Evolutionary conservation across 352 stramenopile genomes (phyloP), one percentile per base, ranked within the genome.

Genomic region (Globisporangium middletonii): DNA sequence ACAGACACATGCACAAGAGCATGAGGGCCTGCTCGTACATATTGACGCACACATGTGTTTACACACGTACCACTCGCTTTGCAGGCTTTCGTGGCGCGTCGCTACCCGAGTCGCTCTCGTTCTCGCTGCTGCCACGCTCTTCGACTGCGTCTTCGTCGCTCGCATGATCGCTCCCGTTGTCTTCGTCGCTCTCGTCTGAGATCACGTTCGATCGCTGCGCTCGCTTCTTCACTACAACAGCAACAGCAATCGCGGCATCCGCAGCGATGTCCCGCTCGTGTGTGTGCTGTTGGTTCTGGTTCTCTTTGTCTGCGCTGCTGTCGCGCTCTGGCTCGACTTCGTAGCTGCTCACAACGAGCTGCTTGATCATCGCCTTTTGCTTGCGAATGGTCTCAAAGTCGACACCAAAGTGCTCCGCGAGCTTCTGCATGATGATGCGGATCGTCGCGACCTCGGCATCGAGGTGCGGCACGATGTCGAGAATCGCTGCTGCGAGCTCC

Each of bases 401-500:
- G 41, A 89, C 79, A 12, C 60, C 63, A 11, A 93, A 73, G 44
- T 69, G 73, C 26, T 50, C 43, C 18, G 79, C 77, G 33, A 94
- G 57, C 45, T 74, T 74, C 51, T 77, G 55, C 60, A 79, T 69
- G 33, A 94, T 59, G 27, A 67, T 57, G 13, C 70, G 65, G 9
- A 92, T 48, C 18, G 72, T 89, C 48, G 76, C 75, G 19, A 67
- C 71, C 28, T 64, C 47, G 16, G 68, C 67, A 50, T 92, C 69
- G 68, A 94, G 74, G 9, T 56, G 60, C 35, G 84, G 82, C 1
- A 92, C 69, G 18, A 89, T 67, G 51, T 76, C 53, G 41, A 63
- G 55, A 55, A 94, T 65, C 58, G 64, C 79, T 12, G 54, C 50
- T 33, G 41, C 37, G 11, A 84, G 56, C 49, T 72, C 64, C 38